These are phyloP conservation scores for Solanum paucissectum DNA, from an alignment of 257 asterid species.

Conservation along the genomic window DNA sequence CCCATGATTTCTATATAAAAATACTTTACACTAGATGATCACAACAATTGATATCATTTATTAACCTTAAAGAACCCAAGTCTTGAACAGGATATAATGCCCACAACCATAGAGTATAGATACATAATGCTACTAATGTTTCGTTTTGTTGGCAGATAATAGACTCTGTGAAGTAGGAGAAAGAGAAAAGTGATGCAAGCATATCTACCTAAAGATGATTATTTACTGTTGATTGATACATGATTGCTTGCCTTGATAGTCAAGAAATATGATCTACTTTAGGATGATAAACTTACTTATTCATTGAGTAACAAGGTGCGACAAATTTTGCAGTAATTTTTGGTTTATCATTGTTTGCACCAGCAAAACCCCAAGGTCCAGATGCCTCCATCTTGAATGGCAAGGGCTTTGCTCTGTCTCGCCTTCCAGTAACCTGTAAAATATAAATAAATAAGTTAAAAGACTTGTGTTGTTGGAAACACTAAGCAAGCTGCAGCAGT, in stretches of 20 bases:
- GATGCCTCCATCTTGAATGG: slow-evolving; percentile 79
- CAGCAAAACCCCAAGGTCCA: slow-evolving; percentile 90
- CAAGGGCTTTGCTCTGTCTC: slow-evolving; percentile 95
- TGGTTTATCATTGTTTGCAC: slow-evolving; percentile 80
- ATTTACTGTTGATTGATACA: background rate
- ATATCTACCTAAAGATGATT: background rate
- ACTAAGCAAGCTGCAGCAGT: background rate
- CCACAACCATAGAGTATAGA: background rate
- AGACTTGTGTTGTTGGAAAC: background rate
- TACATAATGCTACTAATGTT: background rate
- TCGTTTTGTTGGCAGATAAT: background rate
- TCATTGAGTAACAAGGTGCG: slow-evolving; percentile 84
- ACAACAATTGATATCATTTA: background rate
- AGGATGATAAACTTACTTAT: slow-evolving; percentile 51
- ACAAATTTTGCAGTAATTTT: slow-evolving; percentile 69
- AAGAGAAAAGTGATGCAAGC: background rate
- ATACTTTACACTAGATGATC: background rate
- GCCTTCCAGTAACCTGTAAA: slow-evolving; percentile 84
- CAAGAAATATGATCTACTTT: background rate
- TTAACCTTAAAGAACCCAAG: background rate
- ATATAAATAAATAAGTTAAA: background rate
- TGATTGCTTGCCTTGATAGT: background rate
- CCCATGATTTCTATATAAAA: background rate
- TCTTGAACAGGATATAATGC: background rate
- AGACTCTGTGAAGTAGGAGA: background rate